Conservation (phyloP, 2,329 filamentous ascomycete species). For the Fonsecaea pugnacius region DNA sequence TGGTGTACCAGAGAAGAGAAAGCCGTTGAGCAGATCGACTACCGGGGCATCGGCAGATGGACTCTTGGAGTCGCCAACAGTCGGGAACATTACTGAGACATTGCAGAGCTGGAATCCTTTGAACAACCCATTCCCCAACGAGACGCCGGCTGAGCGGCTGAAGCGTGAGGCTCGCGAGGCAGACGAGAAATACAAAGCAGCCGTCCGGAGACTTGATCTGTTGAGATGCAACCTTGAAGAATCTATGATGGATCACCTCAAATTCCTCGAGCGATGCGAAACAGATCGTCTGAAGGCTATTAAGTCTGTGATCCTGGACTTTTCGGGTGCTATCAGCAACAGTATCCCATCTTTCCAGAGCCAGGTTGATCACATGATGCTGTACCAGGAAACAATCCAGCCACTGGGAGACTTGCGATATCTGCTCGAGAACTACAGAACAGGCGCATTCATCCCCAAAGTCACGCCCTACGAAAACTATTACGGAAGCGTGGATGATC, state of each 20-base stretch:
- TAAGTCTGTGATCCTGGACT: constrained; percentile 96
- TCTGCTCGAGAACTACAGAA: constrained; percentile 94
- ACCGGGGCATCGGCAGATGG: constrained; percentile 64
- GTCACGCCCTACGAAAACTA: constrained; percentile 98
- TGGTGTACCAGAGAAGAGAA: constrained; percentile 87
- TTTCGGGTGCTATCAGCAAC: constrained; percentile 95
- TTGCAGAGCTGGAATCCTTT: constrained; percentile 90
- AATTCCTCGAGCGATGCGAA: constrained; percentile 96
- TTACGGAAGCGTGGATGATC: constrained; percentile 96
- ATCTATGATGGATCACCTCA: constrained; percentile 86
- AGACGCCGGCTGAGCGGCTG: constrained; percentile 83
- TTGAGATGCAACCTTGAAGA: constrained; percentile 95
- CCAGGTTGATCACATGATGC: constrained; percentile 97
- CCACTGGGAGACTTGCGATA: constrained; percentile 88
- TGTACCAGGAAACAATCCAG: constrained; percentile 99
- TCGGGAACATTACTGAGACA: constrained; percentile 84
- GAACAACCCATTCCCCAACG: constrained; percentile 87
- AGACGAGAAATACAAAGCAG: constrained; percentile 90
- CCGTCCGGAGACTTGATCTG: constrained; percentile 83
- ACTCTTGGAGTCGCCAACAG: constrained; percentile 75
- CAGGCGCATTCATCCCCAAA: constrained; percentile 85
- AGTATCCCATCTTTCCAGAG: constrained; percentile 96
- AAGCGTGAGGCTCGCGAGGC: constrained; percentile 86
- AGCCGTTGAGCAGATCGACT: constrained; percentile 71
- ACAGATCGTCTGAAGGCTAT: constrained; percentile 95